Evolutionary conservation across 208 protist genomes (phyloP).

Genomic region (Trypanosoma grayi): DNA sequence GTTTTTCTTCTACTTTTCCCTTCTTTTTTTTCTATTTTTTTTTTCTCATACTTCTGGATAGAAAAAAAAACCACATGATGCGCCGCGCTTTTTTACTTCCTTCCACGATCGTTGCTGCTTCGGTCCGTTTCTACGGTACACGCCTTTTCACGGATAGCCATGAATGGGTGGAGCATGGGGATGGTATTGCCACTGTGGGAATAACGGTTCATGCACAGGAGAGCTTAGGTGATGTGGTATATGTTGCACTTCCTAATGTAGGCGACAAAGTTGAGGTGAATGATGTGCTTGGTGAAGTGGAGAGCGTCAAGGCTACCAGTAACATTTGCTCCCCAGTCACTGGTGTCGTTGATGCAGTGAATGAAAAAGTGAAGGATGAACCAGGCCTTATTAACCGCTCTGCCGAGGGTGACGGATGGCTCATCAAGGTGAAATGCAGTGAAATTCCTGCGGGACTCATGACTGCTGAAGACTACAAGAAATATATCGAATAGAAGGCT

Average conservation of each 20-base stretch:
- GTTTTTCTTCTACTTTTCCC: conserved; percentile 1
- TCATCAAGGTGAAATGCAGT: conserved; percentile 82
- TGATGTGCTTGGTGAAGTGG: conserved; percentile 83
- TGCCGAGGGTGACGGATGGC: conserved; percentile 85
- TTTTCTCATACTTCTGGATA: background rate
- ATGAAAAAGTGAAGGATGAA: conserved; percentile 83
- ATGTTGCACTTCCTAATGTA: conserved; percentile 87
- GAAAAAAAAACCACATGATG: conserved; percentile 30
- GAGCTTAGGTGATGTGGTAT: conserved; percentile 90
- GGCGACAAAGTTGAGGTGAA: conserved; percentile 69
- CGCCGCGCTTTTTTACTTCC: conserved; percentile 36
- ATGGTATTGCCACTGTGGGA: conserved; percentile 71
- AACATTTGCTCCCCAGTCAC: conserved; percentile 87
- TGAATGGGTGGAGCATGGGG: conserved; percentile 83
- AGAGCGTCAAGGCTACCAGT: conserved; percentile 93
- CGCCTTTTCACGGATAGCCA: conserved; percentile 88
- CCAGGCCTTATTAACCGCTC: conserved; percentile 86
- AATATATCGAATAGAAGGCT: conserved; percentile 70
- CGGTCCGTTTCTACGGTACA: conserved; percentile 62
- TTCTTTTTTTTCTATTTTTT: conserved; percentile 11
- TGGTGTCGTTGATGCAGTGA: conserved; percentile 80
- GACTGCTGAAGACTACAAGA: conserved; percentile 81
- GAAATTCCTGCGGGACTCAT: conserved; percentile 77
- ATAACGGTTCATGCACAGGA: conserved; percentile 88
- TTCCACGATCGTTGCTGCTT: conserved; percentile 26